These are phyloP conservation scores for Persicaria maculosa DNA, from an alignment of 148 eudicot species.

Conservation along the genomic window DNA sequence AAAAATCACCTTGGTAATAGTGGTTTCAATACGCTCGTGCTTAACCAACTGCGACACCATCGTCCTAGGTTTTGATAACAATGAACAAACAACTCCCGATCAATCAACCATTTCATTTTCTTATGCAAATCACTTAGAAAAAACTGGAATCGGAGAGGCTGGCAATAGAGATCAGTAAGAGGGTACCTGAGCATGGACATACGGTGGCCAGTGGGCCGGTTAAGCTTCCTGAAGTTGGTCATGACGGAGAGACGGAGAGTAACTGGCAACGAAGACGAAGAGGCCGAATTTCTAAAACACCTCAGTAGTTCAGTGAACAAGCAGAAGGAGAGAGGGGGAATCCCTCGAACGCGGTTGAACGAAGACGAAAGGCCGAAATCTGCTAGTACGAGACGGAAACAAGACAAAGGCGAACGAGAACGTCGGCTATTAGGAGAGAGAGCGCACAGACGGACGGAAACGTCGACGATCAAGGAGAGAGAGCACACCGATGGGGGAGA, in stretches of 20 bases:
- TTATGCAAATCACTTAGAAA: neutral
- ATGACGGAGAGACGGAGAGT: constrained; percentile 20
- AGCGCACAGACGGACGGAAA: too few species aligned
- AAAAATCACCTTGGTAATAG: constrained; percentile 69
- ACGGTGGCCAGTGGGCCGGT: constrained; percentile 87
- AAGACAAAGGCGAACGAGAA: too few species aligned
- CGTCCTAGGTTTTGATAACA: constrained; percentile 36
- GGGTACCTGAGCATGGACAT: constrained; percentile 79
- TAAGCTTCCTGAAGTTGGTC: constrained; percentile 93
- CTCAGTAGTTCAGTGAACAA: too few species aligned
- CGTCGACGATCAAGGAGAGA: too few species aligned
- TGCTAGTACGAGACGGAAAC: too few species aligned
- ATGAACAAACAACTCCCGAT: constrained; percentile 7
- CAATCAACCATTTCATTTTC: neutral
- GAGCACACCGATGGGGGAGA: too few species aligned
- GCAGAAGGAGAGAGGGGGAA: too few species aligned
- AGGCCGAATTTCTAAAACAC: neutral
- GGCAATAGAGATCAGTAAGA: too few species aligned
- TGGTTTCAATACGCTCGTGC: constrained; percentile 92
- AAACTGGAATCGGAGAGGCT: neutral
- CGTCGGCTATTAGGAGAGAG: too few species aligned
- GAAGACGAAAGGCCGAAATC: too few species aligned
- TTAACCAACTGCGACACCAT: constrained; percentile 94
- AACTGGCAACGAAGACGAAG: neutral
- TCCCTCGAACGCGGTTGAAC: too few species aligned